Evolutionary conservation across 176 grass and related monocot genomes (phyloP), one percentile per base, ranked within the genome.

Genomic region (Carex kokanica): DNA sequence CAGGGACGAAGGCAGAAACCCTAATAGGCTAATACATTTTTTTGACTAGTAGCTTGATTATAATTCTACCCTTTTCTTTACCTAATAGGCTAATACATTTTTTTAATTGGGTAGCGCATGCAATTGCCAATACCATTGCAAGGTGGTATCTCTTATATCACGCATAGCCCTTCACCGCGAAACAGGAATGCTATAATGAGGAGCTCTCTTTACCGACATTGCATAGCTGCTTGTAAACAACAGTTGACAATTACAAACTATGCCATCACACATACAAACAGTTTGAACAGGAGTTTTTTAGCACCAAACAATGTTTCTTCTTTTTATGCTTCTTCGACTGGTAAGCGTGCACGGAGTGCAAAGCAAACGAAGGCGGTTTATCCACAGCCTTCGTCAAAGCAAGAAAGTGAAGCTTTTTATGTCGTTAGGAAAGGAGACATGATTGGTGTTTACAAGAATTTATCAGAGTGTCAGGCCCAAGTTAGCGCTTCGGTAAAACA

Each of bases 401-500:
- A 86, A 78, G 79, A 84, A 63, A 79, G 40, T 6, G 62, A 89
- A 20, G 69, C 84, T 0, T 89, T 86, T 47, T 89, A 86, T 83
- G 84, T 83, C 25, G 88, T 89, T 25, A 62, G 84, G 52, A 89
- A 86, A 83, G 83, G 88, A 20, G 47, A 81, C 51, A 20, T 71
- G 45, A 32, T 89, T 64, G 84, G 79, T 53, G 17, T 86, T 40
- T 89, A 83, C 24, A 70, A 64, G 20, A 89, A 20, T 64, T 77
- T 89, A 24, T 73, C 38, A 18, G 87, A 86, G 31, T 89, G 84
- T 51, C 84, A 86, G 78, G 78, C 67, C 67, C 88, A 89, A 89
- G 79, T 89, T 63, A 86, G 88, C 84, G 27, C 75, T 40, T 88
- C 65, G 84, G 88, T 89, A 88, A 60, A 43, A 52, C 54, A 6